These are phyloP conservation scores for Sarocladiaceae sp. DNA, from an alignment of 2,329 filamentous ascomycete genomes.

Conservation along the genomic window DNA sequence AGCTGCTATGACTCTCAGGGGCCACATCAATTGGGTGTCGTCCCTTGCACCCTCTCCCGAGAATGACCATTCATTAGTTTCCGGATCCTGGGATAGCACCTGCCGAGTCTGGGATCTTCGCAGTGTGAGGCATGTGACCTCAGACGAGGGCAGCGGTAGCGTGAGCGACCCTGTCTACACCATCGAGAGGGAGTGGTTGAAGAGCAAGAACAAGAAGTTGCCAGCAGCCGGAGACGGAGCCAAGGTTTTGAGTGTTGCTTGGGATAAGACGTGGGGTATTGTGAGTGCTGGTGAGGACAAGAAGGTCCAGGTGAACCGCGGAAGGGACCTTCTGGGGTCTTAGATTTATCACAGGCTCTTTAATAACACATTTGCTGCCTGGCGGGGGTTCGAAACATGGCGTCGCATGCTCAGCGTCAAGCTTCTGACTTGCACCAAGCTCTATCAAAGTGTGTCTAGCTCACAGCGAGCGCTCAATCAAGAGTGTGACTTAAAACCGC, in stretches of 20 bases:
- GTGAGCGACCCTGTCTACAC: slow-evolving; percentile 68
- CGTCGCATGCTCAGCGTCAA: too few relatives aligned
- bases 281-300: slow-evolving; percentile 92
- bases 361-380: too few relatives aligned
- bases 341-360: slow-evolving; percentile 18
- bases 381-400: too few relatives aligned
- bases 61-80: slow-evolving; percentile 77
- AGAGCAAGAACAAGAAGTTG: slow-evolving; percentile 51
- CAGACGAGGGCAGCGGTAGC: slow-evolving; percentile 55
- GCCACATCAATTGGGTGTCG: slow-evolving; percentile 71
- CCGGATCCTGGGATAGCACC: slow-evolving; percentile 86
- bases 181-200: slow-evolving; percentile 67
- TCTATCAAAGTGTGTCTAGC: background rate
- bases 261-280: slow-evolving; percentile 82
- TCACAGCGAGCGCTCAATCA: too few relatives aligned
- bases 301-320: slow-evolving; percentile 83
- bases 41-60: slow-evolving; percentile 45
- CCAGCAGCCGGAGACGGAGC: slow-evolving; percentile 70
- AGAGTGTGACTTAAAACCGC: background rate
- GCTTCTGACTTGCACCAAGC: too few relatives aligned
- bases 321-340: slow-evolving; percentile 42
- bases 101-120: slow-evolving; percentile 92
- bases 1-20: slow-evolving; percentile 82
- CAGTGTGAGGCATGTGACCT: slow-evolving; percentile 52
- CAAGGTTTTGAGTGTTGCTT: slow-evolving; percentile 84